phyloP scores from a whole-genome alignment of 495 filamentous ascomycete genomes.

The Penicillium robsamsonii region DNA sequence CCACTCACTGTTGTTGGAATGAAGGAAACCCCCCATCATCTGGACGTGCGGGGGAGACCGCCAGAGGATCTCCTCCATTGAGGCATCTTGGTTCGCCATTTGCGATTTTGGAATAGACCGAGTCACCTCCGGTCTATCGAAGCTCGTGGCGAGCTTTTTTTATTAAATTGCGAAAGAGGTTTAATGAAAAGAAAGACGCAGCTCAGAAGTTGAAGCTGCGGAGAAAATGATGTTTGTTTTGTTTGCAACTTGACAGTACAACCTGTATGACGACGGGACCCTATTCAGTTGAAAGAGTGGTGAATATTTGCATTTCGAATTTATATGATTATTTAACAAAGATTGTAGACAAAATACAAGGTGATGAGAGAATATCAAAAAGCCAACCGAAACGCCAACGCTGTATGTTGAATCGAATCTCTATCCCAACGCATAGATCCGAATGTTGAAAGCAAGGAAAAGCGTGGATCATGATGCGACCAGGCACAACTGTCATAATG shows the following conservation, averaged over 20 bases:
- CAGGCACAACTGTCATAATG: neutral
- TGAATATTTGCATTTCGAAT: neutral
- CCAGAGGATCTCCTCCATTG: slow-evolving; percentile 80
- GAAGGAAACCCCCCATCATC: slow-evolving; percentile 55
- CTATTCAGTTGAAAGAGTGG: neutral
- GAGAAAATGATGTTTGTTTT: slow-evolving; percentile 34
- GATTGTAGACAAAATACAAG: neutral
- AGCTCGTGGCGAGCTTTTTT: neutral
- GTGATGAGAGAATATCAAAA: neutral
- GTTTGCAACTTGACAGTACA: slow-evolving; percentile 31
- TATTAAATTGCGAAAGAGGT: neutral
- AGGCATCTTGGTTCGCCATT: slow-evolving; percentile 52
- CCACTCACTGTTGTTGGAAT: slow-evolving; percentile 50
- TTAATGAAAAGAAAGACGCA: slow-evolving; percentile 4
- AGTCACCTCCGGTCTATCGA: neutral
- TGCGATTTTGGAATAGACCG: slow-evolving; percentile 11
- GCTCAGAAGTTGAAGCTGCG: slow-evolving; percentile 13
- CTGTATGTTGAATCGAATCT: slow-evolving; percentile 38
- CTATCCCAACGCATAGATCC: slow-evolving; percentile 18
- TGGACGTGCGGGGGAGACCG: slow-evolving; percentile 57
- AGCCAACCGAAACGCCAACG: slow-evolving; percentile 23
- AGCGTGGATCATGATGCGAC: slow-evolving; percentile 14
- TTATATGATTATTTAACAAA: neutral
- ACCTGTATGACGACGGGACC: neutral
- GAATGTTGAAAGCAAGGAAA: slow-evolving; percentile 34